A percentile compares a stretch with the other conserved stretches of the same genome.
These are phyloP conservation scores for Bipolaris oryzae DNA, from an alignment of 2,329 filamentous ascomycete genomes.

Conservation along the genomic window DNA sequence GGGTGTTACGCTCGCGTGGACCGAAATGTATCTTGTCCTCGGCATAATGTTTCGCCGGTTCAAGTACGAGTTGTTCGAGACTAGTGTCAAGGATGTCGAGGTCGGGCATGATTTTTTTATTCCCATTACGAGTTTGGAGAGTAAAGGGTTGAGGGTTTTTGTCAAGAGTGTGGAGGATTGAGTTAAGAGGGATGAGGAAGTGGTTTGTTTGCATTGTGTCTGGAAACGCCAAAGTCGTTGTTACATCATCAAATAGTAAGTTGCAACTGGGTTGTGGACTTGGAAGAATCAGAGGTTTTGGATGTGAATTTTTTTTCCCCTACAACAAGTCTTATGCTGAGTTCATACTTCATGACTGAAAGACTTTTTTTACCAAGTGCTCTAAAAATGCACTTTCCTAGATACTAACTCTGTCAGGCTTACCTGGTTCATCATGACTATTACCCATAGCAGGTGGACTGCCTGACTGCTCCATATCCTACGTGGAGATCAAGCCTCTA, in stretches of 20 bases:
- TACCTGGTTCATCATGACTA: not conserved
- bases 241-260: too few relatives aligned
- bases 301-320: too few relatives aligned
- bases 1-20: conserved; percentile 49
- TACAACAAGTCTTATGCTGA: not conserved
- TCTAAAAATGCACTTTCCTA: not conserved
- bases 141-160: conserved; percentile 46
- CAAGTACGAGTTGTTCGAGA: conserved; percentile 40
- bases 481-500: not conserved
- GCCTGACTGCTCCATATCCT: not conserved
- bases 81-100: conserved; percentile 38
- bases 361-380: not conserved
- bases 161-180: conserved; percentile 30
- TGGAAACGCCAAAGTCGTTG: too few relatives aligned
- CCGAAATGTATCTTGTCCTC: conserved; percentile 42
- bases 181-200: not conserved
- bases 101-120: conserved; percentile 50
- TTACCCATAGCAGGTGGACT: not conserved
- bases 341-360: not conserved
- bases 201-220: too few relatives aligned
- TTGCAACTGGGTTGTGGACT: too few relatives aligned
- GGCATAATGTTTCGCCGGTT: conserved; percentile 44
- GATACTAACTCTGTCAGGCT: not conserved
- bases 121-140: conserved; percentile 39
- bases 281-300: too few relatives aligned